Evolutionary conservation across 345 rosid species (phyloP).

Genomic region (Sapria himalayana): DNA sequence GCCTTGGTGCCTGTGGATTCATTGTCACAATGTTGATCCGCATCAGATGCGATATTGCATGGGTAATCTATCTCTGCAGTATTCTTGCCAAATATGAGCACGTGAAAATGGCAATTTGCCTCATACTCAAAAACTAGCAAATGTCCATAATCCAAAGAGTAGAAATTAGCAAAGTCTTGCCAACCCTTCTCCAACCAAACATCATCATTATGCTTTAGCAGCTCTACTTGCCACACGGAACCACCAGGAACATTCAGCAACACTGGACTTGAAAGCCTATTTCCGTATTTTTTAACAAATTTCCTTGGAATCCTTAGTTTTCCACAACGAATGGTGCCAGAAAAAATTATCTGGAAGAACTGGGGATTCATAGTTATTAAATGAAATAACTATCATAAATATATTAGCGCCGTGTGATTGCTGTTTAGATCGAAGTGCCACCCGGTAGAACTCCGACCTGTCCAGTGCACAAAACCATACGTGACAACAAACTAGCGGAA

Average conservation of each 20-base stretch:
- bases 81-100: conserved; percentile 5
- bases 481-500: too few relatives aligned
- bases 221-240: background rate
- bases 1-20: too few relatives aligned
- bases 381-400: too few relatives aligned
- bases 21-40: too few relatives aligned
- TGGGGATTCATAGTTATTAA: too few relatives aligned
- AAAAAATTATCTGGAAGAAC: background rate
- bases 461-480: too few relatives aligned
- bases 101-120: background rate
- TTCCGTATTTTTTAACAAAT: conserved; percentile 4
- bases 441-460: too few relatives aligned
- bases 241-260: conserved; percentile 4
- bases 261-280: background rate
- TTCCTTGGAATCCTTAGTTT: background rate
- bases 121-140: conserved; percentile 4
- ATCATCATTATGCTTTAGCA: background rate
- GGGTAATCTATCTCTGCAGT: conserved; percentile 7
- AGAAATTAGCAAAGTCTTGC: conserved; percentile 5
- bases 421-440: too few relatives aligned
- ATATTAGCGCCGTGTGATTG: too few relatives aligned
- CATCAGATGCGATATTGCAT: too few relatives aligned
- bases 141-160: background rate
- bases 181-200: conserved; percentile 6
- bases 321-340: too few relatives aligned